Percentiles rank a stretch among this genome's conserved stretches.
Evolutionary conservation across 805 yeast genomes (phyloP).

Genomic region (Sugiyamaella smithiae): DNA sequence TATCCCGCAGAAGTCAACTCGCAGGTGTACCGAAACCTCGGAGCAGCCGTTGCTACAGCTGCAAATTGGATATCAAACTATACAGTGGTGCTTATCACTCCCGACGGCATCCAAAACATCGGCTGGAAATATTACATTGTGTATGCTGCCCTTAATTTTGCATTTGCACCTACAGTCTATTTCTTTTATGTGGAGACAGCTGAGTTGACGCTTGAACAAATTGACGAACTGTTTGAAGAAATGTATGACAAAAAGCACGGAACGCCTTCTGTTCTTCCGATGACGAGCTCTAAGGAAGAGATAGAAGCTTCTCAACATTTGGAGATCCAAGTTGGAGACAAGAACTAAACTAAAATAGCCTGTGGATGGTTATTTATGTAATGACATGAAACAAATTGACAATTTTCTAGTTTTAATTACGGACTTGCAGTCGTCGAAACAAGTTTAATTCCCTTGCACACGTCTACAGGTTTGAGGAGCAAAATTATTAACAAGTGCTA

Average conservation of each 20-base stretch:
- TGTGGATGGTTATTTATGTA: too few species aligned
- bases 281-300: slow-evolving; percentile 5
- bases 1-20: slow-evolving; percentile 65
- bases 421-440: too few species aligned
- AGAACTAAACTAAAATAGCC: too few species aligned
- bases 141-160: slow-evolving; percentile 50
- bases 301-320: slow-evolving; percentile 3
- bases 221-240: slow-evolving; percentile 36
- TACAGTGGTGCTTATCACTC: slow-evolving; percentile 62
- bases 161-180: slow-evolving; percentile 43
- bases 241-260: not conserved
- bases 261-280: slow-evolving; percentile 2
- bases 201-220: slow-evolving; percentile 58
- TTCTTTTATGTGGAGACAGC: slow-evolving; percentile 61
- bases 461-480: too few species aligned
- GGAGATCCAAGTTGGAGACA: slow-evolving; percentile 5
- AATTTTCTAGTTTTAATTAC: too few species aligned
- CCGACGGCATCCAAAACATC: slow-evolving; percentile 42
- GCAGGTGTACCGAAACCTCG: slow-evolving; percentile 56
- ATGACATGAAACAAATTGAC: too few species aligned
- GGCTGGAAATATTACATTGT: slow-evolving; percentile 65
- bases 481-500: too few species aligned
- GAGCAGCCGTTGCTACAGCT: slow-evolving; percentile 59
- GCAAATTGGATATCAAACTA: slow-evolving; percentile 63
- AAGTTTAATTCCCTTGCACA: too few species aligned